Base-by-base conservation (phyloP, 768 basidiomycete genomes). In the Russula vinacea region DNA sequence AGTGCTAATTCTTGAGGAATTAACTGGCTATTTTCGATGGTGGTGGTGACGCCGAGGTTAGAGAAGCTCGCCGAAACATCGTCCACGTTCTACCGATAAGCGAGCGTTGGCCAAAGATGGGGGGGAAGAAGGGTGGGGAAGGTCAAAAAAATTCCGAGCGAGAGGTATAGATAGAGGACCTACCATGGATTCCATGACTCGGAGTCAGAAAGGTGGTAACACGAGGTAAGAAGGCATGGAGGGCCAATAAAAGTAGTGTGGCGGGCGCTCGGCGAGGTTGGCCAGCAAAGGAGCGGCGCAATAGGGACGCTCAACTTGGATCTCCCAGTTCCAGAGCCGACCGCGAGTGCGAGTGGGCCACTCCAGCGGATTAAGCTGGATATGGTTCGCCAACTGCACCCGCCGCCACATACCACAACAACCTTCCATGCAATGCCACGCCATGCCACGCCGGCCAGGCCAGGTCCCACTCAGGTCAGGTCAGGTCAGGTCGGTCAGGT, bases 141-240 rank as follows among this genome's bases (percentile, higher is more conserved):
- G 17, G 26, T 0, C 10, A 35, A 17, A 1, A 22, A 32, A 22
- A 32, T 26, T 37, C 16, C 4, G n/a, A 40, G n/a, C 53, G 33
- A 26, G 17, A 29, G 40, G 40, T 26, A 2, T 5, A 42, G 10
- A 32, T 8, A 14, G 45, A 5, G 22, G 45, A 60, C 58, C 3
- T 44, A 58, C 58, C 63, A 64, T 64, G 16, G n/a, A 6, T 14
- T 55, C 58, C 58, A 51, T 55, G 35, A 14, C 24, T n/a, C 13
- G 9, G 44, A 59, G 44, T 16, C 42, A 11, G n/a, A 60, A 55
- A 49, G 19, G 35, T 19, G 32, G 35, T 26, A 32, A 42, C 22
- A 7, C 45, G 32, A 54, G n/a, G 5, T 37, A 29, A 55, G 55
- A 24, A 16, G 10, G 19, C 45, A 10, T 39, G 35, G 49, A 14